Percentiles rank a stretch among this genome's conserved stretches.
Conservation (phyloP, 257 asterid species). For the Fraxinus excelsior region DNA sequence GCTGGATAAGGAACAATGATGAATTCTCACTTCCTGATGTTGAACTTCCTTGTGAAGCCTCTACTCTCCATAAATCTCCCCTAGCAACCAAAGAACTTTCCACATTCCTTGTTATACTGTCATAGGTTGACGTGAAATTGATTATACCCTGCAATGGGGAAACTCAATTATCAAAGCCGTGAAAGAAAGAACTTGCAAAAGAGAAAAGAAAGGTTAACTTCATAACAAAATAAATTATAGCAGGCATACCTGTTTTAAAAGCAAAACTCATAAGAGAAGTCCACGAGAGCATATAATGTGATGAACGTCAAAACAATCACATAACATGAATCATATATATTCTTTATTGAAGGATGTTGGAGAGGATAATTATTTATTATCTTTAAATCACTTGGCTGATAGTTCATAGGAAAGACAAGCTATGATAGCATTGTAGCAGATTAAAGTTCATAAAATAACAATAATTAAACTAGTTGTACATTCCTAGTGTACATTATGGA, state of each 20-base stretch:
- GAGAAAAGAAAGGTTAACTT: slow-evolving; percentile 1
- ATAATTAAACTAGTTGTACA: no score
- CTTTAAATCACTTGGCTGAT: not conserved
- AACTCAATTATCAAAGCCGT: not conserved
- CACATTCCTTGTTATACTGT: slow-evolving; percentile 65
- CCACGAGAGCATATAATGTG: not conserved
- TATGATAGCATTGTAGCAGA: not conserved
- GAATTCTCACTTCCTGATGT: slow-evolving; percentile 74
- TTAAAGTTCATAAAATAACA: not conserved
- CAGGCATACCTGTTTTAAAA: not conserved
- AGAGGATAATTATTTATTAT: not conserved
- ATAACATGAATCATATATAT: not conserved
- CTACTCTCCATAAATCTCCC: slow-evolving; percentile 98
- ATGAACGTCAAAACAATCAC: not conserved
- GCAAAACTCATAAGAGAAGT: not conserved
- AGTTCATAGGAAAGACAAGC: not conserved
- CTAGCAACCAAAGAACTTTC: slow-evolving; percentile 87
- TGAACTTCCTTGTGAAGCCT: slow-evolving; percentile 88
- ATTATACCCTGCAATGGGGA: slow-evolving; percentile 65
- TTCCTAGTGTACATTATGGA: no score
- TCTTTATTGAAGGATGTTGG: not conserved
- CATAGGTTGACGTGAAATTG: slow-evolving; percentile 80
- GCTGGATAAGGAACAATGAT: slow-evolving; percentile 87
- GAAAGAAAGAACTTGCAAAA: slow-evolving; percentile 1
- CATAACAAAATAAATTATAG: not conserved